Evolutionary conservation across 331 rosid species (phyloP).

Genomic region (Malus hybrid): DNA sequence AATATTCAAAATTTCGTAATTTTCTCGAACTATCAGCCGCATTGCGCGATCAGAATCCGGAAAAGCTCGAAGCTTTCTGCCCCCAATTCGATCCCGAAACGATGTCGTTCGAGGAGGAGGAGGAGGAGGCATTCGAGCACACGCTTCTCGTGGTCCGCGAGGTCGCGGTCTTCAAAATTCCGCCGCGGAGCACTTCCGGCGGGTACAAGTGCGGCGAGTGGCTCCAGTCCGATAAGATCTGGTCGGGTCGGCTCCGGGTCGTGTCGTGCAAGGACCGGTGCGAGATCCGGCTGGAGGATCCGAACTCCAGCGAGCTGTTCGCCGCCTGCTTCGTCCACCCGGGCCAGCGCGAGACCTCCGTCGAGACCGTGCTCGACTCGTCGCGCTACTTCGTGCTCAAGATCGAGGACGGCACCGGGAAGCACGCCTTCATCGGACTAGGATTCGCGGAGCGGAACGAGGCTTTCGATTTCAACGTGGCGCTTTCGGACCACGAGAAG

Average conservation of each 20-base stretch:
- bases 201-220: constrained; percentile 99
- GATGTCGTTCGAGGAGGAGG: constrained; percentile 89
- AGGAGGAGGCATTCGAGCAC: constrained; percentile 90
- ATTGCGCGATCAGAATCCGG: neutral
- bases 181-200: constrained; percentile 81
- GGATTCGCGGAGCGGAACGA: constrained; percentile 91
- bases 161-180: constrained; percentile 91
- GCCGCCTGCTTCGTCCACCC: constrained; percentile 89
- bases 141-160: constrained; percentile 95
- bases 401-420: constrained; percentile 94
- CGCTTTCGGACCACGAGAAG: constrained; percentile 94
- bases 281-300: constrained; percentile 98
- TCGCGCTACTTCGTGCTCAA: constrained; percentile 92
- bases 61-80: neutral
- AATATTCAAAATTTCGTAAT: neutral
- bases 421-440: constrained; percentile 86
- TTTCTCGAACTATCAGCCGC: neutral
- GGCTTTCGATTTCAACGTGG: constrained; percentile 96
- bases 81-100: constrained; percentile 18
- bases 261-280: constrained; percentile 85
- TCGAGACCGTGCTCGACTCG: constrained; percentile 89
- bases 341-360: constrained; percentile 78
- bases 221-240: constrained; percentile 96
- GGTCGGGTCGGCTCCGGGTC: constrained; percentile 93
- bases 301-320: constrained; percentile 81